phyloP scores from a whole-genome alignment of 2,329 filamentous ascomycete genomes.

The Aspergillus uvarum region DNA sequence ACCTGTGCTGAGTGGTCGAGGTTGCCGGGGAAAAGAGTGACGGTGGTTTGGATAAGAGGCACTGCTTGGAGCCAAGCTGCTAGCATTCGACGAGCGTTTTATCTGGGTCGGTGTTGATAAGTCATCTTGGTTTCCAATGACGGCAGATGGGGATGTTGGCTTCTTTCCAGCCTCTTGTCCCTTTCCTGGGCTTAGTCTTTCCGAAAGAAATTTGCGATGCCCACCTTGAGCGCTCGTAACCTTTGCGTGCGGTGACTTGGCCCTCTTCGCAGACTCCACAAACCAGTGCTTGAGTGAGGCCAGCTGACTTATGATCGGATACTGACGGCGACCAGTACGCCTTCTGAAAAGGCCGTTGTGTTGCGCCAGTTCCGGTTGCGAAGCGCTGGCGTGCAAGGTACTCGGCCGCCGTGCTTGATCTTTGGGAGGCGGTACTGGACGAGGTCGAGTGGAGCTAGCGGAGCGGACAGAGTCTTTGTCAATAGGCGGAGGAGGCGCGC shows the following conservation, averaged over 20 bases:
- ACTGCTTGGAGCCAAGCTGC: conserved; percentile 44
- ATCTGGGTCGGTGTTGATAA: conserved; percentile 39
- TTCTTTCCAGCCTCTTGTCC: conserved; percentile 36
- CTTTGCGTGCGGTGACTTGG: conserved; percentile 55
- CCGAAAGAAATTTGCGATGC: conserved; percentile 40
- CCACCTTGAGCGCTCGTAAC: conserved; percentile 27
- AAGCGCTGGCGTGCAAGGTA: conserved; percentile 80
- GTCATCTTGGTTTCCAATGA: conserved; percentile 25
- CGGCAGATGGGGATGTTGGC: conserved; percentile 22
- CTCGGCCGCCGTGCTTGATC: conserved; percentile 78
- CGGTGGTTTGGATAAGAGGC: conserved; percentile 44
- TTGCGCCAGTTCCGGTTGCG: conserved; percentile 61
- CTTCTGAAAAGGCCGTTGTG: conserved; percentile 57
- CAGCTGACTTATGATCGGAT: conserved; percentile 66
- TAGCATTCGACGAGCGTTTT: conserved; percentile 43
- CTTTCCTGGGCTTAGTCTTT: conserved; percentile 42
- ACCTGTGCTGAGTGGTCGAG: conserved; percentile 37
- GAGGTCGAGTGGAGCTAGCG: conserved; percentile 72
- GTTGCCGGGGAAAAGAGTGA: conserved; percentile 42
- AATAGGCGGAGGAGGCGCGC: conserved; percentile 64
- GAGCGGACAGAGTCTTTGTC: conserved; percentile 73
- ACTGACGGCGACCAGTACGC: conserved; percentile 57
- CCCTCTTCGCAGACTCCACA: conserved; percentile 64
- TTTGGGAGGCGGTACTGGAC: conserved; percentile 81
- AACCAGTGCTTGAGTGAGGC: conserved; percentile 71